A percentile compares a stretch with the other conserved stretches of the same genome.
phyloP scores from a whole-genome alignment of 1,284 basidiomycete genomes.

The Ganoderma sinense region DNA sequence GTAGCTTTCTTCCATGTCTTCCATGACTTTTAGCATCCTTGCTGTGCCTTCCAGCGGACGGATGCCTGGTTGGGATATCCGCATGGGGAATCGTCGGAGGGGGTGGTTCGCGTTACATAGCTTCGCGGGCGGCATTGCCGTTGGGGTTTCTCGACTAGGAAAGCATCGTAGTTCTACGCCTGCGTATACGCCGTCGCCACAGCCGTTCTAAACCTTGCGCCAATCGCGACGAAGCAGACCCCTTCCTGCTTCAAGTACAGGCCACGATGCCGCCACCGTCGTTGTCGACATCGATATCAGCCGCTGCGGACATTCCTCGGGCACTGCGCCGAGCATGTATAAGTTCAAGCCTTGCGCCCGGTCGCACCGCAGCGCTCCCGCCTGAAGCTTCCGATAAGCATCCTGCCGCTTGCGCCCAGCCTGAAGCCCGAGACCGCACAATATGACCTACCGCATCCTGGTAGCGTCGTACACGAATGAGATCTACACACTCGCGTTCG shows the following conservation, averaged over 20 bases:
- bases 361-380: conserved; percentile 3
- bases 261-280: conserved; percentile 3
- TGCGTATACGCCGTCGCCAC: conserved; percentile 4
- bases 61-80: conserved; percentile 4
- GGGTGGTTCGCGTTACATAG: conserved; percentile 1
- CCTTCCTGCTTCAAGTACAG: not conserved
- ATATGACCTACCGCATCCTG: conserved; percentile 55
- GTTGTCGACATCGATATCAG: conserved; percentile 30
- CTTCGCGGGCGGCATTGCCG: conserved; percentile 11
- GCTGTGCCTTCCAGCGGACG: not conserved
- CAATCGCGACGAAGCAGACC: conserved; percentile 4
- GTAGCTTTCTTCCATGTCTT: not conserved
- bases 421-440: conserved; percentile 5
- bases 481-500: conserved; percentile 57
- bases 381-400: conserved; percentile 29
- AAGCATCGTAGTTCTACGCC: conserved; percentile 22
- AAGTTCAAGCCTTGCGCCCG: conserved; percentile 31
- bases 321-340: conserved; percentile 14
- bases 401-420: not conserved
- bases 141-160: conserved; percentile 27
- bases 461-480: conserved; percentile 71
- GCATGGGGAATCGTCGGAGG: conserved; percentile 28
- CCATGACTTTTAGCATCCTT: not conserved
- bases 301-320: conserved; percentile 38
- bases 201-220: conserved; percentile 11